These are phyloP conservation scores for Thamnidium elegans DNA, from an alignment of 192 early-diverging fungal genomes.

Conservation along the genomic window DNA sequence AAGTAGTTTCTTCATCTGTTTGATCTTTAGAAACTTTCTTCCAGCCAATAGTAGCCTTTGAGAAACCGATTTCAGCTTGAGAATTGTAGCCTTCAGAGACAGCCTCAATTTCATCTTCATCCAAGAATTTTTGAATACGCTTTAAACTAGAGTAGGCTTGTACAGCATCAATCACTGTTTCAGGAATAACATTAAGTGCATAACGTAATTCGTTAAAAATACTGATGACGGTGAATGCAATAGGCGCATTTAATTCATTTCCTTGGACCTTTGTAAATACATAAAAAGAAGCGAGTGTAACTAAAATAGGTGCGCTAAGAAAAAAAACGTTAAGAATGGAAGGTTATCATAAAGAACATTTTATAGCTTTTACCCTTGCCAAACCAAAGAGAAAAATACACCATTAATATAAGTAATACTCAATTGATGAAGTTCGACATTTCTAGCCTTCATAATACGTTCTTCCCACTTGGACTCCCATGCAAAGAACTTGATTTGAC, in stretches of 20 bases:
- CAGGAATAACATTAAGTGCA: constrained; percentile 79
- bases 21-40: constrained; percentile 56
- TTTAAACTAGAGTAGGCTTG: constrained; percentile 55
- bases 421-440: constrained; percentile 41
- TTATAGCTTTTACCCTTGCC: constrained; percentile 42
- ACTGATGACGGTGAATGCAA: constrained; percentile 82
- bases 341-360: background rate
- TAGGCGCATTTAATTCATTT: constrained; percentile 56
- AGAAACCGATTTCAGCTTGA: constrained; percentile 34
- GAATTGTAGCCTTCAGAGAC: constrained; percentile 10
- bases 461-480: constrained; percentile 57
- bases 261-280: constrained; percentile 30
- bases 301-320: constrained; percentile 28
- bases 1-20: constrained; percentile 30
- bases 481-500: constrained; percentile 88
- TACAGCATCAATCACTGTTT: constrained; percentile 62
- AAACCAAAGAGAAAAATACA: constrained; percentile 14
- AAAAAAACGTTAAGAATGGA: background rate
- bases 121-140: constrained; percentile 43
- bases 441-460: constrained; percentile 54
- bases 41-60: constrained; percentile 56
- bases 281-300: constrained; percentile 29
- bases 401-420: constrained; percentile 8
- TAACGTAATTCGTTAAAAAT: constrained; percentile 88
- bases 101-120: constrained; percentile 42